Percentiles rank a stretch among this genome's conserved stretches.
Evolutionary conservation across 768 basidiomycete species (phyloP).

Genomic region (Collybiopsis luxurians): DNA sequence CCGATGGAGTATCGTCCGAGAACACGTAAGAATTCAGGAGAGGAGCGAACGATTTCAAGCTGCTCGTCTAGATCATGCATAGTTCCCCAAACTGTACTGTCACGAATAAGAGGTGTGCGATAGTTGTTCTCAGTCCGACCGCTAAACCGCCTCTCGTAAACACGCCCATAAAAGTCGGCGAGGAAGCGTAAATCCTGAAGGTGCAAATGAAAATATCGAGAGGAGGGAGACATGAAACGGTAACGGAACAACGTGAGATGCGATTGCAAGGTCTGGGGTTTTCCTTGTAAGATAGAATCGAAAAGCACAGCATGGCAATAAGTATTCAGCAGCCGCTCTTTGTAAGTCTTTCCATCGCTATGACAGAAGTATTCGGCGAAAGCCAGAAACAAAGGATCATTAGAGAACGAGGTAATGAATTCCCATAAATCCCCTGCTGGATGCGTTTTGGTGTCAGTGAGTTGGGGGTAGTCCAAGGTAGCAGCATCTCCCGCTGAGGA

Average conservation of each 20-base stretch:
- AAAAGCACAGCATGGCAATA: conserved; percentile 77
- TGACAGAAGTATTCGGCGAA: conserved; percentile 80
- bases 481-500: conserved; percentile 83
- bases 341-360: conserved; percentile 52
- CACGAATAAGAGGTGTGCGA: conserved; percentile 67
- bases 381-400: conserved; percentile 73
- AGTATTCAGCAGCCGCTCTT: conserved; percentile 60
- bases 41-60: conserved; percentile 43
- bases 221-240: conserved; percentile 55
- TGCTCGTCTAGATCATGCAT: conserved; percentile 59
- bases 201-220: conserved; percentile 62
- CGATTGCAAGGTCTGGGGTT: conserved; percentile 72
- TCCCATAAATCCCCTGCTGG: conserved; percentile 75
- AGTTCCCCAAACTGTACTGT: conserved; percentile 66
- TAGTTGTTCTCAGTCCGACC: conserved; percentile 65
- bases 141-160: conserved; percentile 74
- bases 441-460: conserved; percentile 62
- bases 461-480: conserved; percentile 80
- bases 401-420: conserved; percentile 86
- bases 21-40: conserved; percentile 38
- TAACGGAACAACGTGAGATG: conserved; percentile 72
- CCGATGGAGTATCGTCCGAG: conserved; percentile 59
- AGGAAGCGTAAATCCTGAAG: conserved; percentile 75
- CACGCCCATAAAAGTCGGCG: conserved; percentile 71
- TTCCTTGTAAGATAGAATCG: conserved; percentile 91